These are phyloP conservation scores for Tetrapisispora nanseiensis DNA, from an alignment of 805 yeast genomes.

Conservation along the genomic window DNA sequence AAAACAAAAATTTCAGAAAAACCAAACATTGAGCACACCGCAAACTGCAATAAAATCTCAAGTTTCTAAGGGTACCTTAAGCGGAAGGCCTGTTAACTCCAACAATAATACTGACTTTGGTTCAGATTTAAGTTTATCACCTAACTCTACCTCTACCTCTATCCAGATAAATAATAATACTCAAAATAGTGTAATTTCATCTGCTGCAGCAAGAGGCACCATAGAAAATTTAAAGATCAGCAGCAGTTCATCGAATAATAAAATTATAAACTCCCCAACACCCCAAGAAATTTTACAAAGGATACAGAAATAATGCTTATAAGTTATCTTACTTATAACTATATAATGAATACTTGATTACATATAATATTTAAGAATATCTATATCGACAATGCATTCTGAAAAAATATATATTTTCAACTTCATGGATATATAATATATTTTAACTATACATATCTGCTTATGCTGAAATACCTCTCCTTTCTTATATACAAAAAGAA, in stretches of 20 bases:
- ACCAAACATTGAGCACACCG: slow-evolving; percentile 8
- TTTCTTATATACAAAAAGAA: too few relatives aligned
- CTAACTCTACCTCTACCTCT: not conserved
- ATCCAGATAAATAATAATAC: not conserved
- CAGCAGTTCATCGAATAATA: not conserved
- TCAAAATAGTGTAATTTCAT: not conserved
- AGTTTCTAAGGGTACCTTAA: slow-evolving; percentile 1
- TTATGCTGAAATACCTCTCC: too few relatives aligned
- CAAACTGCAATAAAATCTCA: slow-evolving; percentile 24
- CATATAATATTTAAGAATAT: too few relatives aligned
- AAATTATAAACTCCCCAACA: slow-evolving; percentile 24
- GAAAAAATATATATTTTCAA: too few relatives aligned
- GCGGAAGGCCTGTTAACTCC: slow-evolving; percentile 9
- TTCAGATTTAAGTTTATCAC: not conserved
- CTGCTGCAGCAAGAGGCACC: not conserved
- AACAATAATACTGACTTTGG: not conserved
- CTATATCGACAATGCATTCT: too few relatives aligned
- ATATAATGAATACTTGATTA: too few relatives aligned
- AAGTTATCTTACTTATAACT: too few relatives aligned
- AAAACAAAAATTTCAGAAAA: slow-evolving; percentile 12
- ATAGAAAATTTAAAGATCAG: not conserved
- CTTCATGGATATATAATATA: too few relatives aligned
- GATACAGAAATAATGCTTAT: slow-evolving; percentile 22
- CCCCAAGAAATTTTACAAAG: slow-evolving; percentile 28
- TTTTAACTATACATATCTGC: too few relatives aligned